Evolutionary conservation across 108 stramenopile genomes (phyloP), one percentile per base, ranked within the genome.

Genomic region (Cyclotella baltica): DNA sequence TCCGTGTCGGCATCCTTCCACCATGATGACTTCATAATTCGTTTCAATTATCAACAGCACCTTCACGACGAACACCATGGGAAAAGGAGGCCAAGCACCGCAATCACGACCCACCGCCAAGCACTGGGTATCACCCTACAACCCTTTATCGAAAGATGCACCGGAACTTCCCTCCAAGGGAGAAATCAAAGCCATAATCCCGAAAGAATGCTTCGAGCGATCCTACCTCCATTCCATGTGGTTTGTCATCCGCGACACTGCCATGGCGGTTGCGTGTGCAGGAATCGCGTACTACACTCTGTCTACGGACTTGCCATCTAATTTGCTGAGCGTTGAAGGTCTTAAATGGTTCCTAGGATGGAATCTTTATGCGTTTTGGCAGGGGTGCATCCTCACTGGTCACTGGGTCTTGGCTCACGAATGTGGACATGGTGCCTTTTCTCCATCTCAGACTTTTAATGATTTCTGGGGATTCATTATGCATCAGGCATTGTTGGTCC

Each of bases 381-480:
- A 96, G 89, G 99, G 99, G 65, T 93, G 94, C 67, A 96, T 98
- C 67, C 71, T 97, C 57, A 99, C 98, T 25, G 98, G 99, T 10
- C 97, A 97, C 28, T 99, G 99, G 99, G 99, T 99, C 28, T 75
- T 99, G 1, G 98, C 96, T 1, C 99, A 99, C 76, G 99, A 99
- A 72, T 99, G 98, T 72, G 99, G 99, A 53, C 99, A 99, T 78
- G 97, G 97, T 48, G 97, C 98, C 67, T 99, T 98, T 75, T 96
- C 95, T 18, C 89, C 92, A 3, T 89, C 79, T 35, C 93, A 98
- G 81, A 81, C 88, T 30, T 88, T 97, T 70, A 99, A 99, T 78
- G 97, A 99, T 84, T 62, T 88, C 40, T 91, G 98, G 51, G 99
- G 99, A 61, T 95, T 92, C 76, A 67, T 99, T 58, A 78, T 97